Evolutionary conservation across 352 stramenopile genomes (phyloP).

Genomic region (Globisporangium emineosum): DNA sequence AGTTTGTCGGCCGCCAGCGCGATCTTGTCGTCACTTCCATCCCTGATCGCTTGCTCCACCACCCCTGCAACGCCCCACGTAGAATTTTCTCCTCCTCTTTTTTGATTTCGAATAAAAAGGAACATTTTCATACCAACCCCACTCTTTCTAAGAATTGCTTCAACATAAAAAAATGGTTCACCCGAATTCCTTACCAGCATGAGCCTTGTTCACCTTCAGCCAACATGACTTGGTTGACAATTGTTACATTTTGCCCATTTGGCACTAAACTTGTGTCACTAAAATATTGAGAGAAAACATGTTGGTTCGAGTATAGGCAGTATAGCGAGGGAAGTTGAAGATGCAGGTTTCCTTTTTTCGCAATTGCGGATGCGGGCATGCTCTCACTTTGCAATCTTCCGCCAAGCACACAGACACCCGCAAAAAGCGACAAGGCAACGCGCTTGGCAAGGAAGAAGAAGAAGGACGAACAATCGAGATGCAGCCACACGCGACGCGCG

Average conservation of each 20-base stretch:
- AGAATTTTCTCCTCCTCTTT: conserved; percentile 9
- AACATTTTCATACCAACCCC: background rate
- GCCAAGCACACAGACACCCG: background rate
- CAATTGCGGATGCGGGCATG: background rate
- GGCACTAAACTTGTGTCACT: background rate
- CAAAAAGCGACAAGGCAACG: background rate
- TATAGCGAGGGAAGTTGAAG: conserved; percentile 18
- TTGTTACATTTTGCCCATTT: too few species aligned
- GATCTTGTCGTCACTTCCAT: too few species aligned
- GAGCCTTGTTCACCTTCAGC: too few species aligned
- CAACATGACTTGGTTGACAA: too few species aligned
- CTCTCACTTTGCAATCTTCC: background rate
- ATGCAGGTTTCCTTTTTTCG: conserved; percentile 7
- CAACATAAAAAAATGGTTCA: too few species aligned
- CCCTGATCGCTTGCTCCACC: too few species aligned
- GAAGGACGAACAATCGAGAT: background rate
- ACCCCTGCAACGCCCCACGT: background rate
- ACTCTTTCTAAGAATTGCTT: too few species aligned
- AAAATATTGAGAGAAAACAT: background rate
- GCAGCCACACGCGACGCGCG: background rate
- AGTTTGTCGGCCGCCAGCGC: too few species aligned
- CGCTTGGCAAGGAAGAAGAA: background rate
- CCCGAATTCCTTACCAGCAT: too few species aligned
- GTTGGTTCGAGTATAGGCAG: conserved; percentile 3
- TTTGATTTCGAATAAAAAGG: conserved; percentile 9